Evolutionary conservation across 768 basidiomycete genomes (phyloP).

Genomic region (Lentinula sp.): DNA sequence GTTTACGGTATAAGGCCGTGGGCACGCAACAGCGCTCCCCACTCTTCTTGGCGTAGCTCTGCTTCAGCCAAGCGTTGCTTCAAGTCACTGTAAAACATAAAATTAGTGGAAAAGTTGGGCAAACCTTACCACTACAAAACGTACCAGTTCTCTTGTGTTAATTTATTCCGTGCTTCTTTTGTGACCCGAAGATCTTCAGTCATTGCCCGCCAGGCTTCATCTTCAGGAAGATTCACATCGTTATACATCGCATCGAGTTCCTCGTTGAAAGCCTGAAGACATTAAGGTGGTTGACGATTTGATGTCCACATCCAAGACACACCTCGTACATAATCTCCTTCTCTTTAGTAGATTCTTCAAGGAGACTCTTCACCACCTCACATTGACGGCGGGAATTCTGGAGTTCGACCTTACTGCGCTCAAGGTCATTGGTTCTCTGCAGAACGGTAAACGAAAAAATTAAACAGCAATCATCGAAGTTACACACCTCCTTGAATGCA

Average conservation of each 20-base stretch:
- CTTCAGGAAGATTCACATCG: constrained; percentile 73
- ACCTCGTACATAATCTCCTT: constrained; percentile 95
- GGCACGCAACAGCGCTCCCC: constrained; percentile 54
- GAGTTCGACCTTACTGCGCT: constrained; percentile 57
- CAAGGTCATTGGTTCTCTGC: constrained; percentile 60
- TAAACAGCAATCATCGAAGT: not conserved
- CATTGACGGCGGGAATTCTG: constrained; percentile 67
- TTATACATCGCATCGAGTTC: constrained; percentile 90
- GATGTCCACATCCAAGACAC: constrained; percentile 11
- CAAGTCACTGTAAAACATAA: constrained; percentile 42
- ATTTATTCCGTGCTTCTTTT: constrained; percentile 70
- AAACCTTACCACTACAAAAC: constrained; percentile 20
- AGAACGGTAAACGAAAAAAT: not conserved
- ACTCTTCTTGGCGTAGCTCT: constrained; percentile 80
- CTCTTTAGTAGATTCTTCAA: constrained; percentile 75
- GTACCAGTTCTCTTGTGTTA: constrained; percentile 77
- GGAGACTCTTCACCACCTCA: constrained; percentile 72
- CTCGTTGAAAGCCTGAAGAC: constrained; percentile 80
- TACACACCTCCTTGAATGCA: constrained; percentile 54
- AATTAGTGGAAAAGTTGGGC: not conserved
- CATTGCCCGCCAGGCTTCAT: constrained; percentile 81
- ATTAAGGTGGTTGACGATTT: not conserved
- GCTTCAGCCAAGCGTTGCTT: constrained; percentile 65
- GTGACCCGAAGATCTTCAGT: constrained; percentile 64
- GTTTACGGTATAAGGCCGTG: constrained; percentile 36